Percentiles rank a stretch among this genome's conserved stretches.
phyloP scores from a whole-genome alignment of 2,329 filamentous ascomycete genomes.

The Dothidotthia symphoricarpi region DNA sequence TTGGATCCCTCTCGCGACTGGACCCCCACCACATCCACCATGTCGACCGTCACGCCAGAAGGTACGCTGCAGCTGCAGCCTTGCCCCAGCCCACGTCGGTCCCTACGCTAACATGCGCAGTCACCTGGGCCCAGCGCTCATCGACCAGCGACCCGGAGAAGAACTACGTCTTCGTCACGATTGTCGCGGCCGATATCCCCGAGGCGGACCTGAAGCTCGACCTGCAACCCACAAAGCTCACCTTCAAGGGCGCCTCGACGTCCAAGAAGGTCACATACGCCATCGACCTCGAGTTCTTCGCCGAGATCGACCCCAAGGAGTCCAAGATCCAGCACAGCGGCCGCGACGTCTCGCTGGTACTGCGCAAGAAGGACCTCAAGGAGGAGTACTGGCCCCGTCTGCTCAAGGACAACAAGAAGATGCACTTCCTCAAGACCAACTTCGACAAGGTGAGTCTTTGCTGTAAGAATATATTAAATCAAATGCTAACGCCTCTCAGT shows the following conservation, averaged over 20 bases:
- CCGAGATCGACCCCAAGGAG: constrained; percentile 80
- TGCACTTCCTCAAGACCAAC: constrained; percentile 96
- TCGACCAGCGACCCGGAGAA: constrained; percentile 73
- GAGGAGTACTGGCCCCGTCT: constrained; percentile 95
- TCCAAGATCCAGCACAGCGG: constrained; percentile 85
- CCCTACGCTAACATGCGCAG: constrained; percentile 50
- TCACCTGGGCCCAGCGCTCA: constrained; percentile 98
- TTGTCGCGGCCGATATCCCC: constrained; percentile 82
- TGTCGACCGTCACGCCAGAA: constrained; percentile 42
- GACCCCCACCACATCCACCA: constrained; percentile 14
- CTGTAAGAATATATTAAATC: background rate
- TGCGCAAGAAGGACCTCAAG: constrained; percentile 96
- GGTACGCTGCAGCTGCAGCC: constrained; percentile 38
- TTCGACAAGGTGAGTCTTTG: constrained; percentile 76
- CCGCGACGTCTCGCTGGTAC: constrained; percentile 84
- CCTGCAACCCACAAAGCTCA: constrained; percentile 71
- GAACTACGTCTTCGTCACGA: constrained; percentile 94
- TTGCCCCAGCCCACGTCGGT: constrained; percentile 1
- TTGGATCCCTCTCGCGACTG: constrained; percentile 3
- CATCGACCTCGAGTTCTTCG: constrained; percentile 83
- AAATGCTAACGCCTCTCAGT: constrained; percentile 52
- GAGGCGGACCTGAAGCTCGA: constrained; percentile 76
- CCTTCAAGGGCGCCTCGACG: constrained; percentile 78
- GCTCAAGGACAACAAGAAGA: constrained; percentile 83
- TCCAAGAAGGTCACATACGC: constrained; percentile 85